Evolutionary conservation across 2,329 filamentous ascomycete genomes (phyloP), one percentile per base, ranked within the genome.

Genomic region (Leptographium galeiforme): DNA sequence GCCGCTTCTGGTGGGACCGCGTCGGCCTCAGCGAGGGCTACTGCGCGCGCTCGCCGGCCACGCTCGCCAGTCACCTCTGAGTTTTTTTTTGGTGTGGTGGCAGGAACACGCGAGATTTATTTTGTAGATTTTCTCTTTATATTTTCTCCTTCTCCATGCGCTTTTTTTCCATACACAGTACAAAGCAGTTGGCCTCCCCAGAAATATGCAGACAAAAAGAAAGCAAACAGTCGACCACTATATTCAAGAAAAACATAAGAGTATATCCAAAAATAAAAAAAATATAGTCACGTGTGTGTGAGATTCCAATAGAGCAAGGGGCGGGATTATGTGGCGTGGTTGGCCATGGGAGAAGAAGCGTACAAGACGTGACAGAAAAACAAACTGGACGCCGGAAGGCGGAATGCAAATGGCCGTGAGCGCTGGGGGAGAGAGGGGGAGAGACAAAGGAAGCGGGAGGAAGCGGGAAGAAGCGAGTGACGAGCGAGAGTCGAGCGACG

Each of bases 1-100:
- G 76, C 59, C 63, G 67, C 13, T 85, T 80, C 63, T 85, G 82
- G 82, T 83, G 77, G 76, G 68, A 70, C 13, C 72, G 73, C 56
- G 72, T 74, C 19, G 64, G 69, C 54, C 59, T 73, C 49, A 76
- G 72, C 58, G 65, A 78, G 60, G 72, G 71, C 8, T 66, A 66
- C 55, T 71, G 67, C 1, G 65, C 30, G 50, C 57, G 56, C 50
- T 36, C 44, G 25, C 25, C 25, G 25, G 25, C 25, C 8, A 36
- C 34, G 34, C 8, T 4, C 34, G 34, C 25, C 25, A 25, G 25
- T 25, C 25, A 25, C 25, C 25, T 25, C 25, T 25, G n/a, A n/a
- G n/a, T n/a, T n/a, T n/a, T n/a, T n/a, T n/a, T n/a, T n/a, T n/a
- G n/a, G n/a, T n/a, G n/a, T n/a, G n/a, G n/a, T n/a, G n/a, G n/a